A percentile compares a stretch with the other conserved stretches of the same genome.
Evolutionary conservation across 441 rosid genomes (phyloP).

Genomic region (Jatropha podagrica): DNA sequence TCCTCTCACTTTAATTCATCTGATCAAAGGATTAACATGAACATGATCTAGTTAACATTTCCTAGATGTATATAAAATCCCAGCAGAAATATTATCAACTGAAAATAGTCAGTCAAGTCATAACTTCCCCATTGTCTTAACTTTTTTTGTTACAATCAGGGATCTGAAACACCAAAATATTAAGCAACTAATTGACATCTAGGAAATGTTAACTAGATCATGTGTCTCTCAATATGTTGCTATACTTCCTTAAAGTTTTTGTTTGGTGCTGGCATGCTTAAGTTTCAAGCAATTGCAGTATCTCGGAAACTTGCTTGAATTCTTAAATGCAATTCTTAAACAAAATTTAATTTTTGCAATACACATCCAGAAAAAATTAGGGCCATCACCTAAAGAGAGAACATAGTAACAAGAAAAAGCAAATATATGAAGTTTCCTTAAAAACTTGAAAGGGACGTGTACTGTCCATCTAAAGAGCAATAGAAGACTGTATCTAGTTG

Average conservation of each 20-base stretch:
- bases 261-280: neutral
- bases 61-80: neutral
- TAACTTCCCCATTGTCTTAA: neutral
- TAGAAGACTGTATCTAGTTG: neutral
- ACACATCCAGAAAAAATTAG: neutral
- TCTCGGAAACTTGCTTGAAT: neutral
- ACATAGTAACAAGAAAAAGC: neutral
- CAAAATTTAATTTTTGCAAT: neutral
- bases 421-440: neutral
- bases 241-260: neutral
- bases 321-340: neutral
- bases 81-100: neutral
- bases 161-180: neutral
- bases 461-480: neutral
- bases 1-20: neutral
- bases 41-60: neutral
- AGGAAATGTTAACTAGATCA: neutral
- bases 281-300: neutral
- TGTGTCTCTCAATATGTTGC: neutral
- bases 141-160: neutral
- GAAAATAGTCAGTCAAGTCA: neutral
- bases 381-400: neutral
- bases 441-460: neutral
- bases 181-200: constrained; percentile 9
- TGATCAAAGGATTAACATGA: neutral